Evolutionary conservation across 768 basidiomycete species (phyloP), one percentile per base, ranked within the genome.

Genomic region (Suillus ampliporus): DNA sequence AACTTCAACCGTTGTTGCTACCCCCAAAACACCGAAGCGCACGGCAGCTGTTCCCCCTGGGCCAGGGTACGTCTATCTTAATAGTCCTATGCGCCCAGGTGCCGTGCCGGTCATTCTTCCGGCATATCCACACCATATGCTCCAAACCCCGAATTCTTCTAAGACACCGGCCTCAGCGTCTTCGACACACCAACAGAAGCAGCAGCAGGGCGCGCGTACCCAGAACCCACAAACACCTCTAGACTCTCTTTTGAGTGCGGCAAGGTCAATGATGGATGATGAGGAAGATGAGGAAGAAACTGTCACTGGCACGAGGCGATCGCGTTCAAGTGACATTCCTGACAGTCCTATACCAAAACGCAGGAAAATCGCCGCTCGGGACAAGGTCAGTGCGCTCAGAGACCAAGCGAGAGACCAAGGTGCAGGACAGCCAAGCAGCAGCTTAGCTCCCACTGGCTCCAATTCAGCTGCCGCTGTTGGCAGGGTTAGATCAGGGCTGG

Each of bases 241-340:
- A 44, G 86, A 87, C 61, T 89, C 87, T 0, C 73, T 89, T 23
- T 69, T 89, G 19, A 85, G 79, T 63, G 88, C 88, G 5, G 88
- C 88, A 35, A 79, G 85, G 50, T 82, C 83, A 60, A 83, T 87
- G 80, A 83, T 86, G 69, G 76, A 72, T n/a, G 73, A 76, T 28
- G 77, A 73, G 31, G 68, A 65, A 15, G 70, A 66, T 0, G 68
- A 61, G 10, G 67, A 70, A 28, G 70, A 67, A 28, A 64, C 57
- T 19, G 61, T 57, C 35, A 65, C 64, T 53, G 72, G 71, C 17
- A 67, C 67, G 3, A 74, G 80, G 53, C 76, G 76, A 60, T 57
- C 75, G 1, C 65, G 67, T 11, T 48, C 67, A 13, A 61, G 65
- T 19, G 69, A 70, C 14, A 61, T 70, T 13, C 65, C 69, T 31